Conservation (phyloP, 192 early-diverging fungal species). For the Coemansia aciculifera region DNA sequence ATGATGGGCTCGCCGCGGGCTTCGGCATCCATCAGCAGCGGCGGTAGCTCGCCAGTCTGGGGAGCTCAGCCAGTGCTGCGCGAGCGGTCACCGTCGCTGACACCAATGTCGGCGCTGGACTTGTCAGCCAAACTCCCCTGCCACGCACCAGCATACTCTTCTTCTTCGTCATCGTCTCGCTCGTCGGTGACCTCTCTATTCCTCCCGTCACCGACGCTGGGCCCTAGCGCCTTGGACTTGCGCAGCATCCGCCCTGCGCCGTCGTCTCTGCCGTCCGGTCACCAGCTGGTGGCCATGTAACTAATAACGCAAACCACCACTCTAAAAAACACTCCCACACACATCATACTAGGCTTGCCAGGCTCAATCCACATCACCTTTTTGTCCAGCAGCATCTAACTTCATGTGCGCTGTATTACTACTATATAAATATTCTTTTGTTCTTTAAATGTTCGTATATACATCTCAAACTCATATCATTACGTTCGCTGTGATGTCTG, state of each 20-base stretch:
- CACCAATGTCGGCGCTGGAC: conserved; percentile 45
- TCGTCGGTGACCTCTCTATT: conserved; percentile 15
- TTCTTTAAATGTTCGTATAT: background rate
- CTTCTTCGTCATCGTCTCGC: conserved; percentile 25
- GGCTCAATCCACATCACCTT: conserved; percentile 3
- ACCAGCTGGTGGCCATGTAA: conserved; percentile 49
- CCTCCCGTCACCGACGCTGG: conserved; percentile 33
- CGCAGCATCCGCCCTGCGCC: conserved; percentile 23
- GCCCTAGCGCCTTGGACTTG: conserved; percentile 36
- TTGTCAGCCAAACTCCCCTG: conserved; percentile 43
- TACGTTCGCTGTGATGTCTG: background rate
- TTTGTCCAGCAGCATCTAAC: conserved; percentile 10
- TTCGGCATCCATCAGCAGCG: conserved; percentile 20
- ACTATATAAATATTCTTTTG: background rate
- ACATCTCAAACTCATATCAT: background rate
- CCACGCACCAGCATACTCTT: conserved; percentile 50
- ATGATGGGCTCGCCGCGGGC: conserved; percentile 19
- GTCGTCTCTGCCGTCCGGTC: conserved; percentile 41
- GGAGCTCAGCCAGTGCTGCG: conserved; percentile 23
- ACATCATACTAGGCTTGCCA: conserved; percentile 7
- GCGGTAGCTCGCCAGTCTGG: conserved; percentile 23
- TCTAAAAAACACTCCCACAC: conserved; percentile 4
- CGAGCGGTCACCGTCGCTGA: conserved; percentile 50
- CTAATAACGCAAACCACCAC: background rate
- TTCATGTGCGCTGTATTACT: conserved; percentile 7